Conservation (phyloP, 176 grass and related monocot species). For the Poa pratensis region DNA sequence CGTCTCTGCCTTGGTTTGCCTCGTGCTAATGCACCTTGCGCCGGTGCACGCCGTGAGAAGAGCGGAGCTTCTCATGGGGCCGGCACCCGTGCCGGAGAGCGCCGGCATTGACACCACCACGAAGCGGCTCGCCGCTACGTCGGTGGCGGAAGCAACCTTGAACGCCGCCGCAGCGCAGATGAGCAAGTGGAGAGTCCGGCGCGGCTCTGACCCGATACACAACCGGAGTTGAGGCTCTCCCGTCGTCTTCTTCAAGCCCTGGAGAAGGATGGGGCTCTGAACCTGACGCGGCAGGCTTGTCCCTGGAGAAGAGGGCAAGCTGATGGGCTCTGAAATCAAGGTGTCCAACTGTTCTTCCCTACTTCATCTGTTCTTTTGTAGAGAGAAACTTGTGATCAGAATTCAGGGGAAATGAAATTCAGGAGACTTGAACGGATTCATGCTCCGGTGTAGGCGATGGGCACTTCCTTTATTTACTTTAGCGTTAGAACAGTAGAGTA, state of each 20-base stretch:
- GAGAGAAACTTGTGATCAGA: background rate
- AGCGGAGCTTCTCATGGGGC: slow-evolving; percentile 32
- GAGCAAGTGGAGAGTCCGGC: slow-evolving; percentile 66
- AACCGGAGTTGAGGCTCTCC: slow-evolving; percentile 47
- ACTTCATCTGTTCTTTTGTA: slow-evolving; percentile 29
- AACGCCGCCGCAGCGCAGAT: slow-evolving; percentile 33
- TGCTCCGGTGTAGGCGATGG: background rate
- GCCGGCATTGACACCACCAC: slow-evolving; percentile 19
- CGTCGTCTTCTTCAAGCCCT: background rate
- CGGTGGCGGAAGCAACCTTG: background rate
- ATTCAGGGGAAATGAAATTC: background rate
- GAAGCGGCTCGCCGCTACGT: slow-evolving; percentile 27
- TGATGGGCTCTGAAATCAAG: slow-evolving; percentile 9
- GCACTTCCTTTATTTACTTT: slow-evolving; percentile 20
- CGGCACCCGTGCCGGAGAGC: background rate
- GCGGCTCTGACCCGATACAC: slow-evolving; percentile 68
- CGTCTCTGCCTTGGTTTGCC: slow-evolving; percentile 42
- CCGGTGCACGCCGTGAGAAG: slow-evolving; percentile 44
- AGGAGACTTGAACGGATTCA: slow-evolving; percentile 23
- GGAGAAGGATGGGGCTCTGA: background rate
- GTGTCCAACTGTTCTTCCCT: background rate
- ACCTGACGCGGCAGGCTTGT: background rate
- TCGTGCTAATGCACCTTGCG: slow-evolving; percentile 34
- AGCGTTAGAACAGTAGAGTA: slow-evolving; percentile 31
- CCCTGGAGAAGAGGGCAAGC: background rate